Base-by-base conservation (phyloP, 2,329 filamentous ascomycete species). In the Emericellopsis atlantica region DNA sequence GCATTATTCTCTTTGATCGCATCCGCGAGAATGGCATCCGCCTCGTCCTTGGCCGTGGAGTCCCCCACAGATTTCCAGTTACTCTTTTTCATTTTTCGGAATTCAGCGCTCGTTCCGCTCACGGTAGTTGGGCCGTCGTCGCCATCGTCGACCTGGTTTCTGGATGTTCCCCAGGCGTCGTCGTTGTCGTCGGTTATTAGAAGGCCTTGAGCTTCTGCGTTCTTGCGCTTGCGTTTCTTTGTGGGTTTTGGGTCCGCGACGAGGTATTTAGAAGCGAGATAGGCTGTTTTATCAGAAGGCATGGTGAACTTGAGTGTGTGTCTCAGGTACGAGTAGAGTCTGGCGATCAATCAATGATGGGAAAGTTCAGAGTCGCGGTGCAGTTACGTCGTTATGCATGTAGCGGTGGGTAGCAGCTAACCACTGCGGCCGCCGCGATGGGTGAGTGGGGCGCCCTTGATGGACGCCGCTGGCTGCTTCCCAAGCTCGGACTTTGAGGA, bases 181-280 rank as follows among this genome's bases (percentile, higher is more conserved):
- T 79, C 77, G 54, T 76, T 71, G 56, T 83, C 78, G 58, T 82
- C 78, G 44, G 72, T 73, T 44, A 82, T 80, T 39, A 80, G 66
- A 23, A 83, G 70, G 37, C 77, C 75, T 23, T 67, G 62, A 36
- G 52, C 50, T 32, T 61, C 56, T 39, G 58, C 46, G 40, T 70
- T 60, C 57, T 79, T 81, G 52, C 74, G 70, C 62, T 81, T 82
- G 45, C 74, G 70, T 55, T 81, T 81, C 54, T 81, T 81, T 38
- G 64, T 51, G 15, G 73, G 69, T 46, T 74, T 76, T 6, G 67
- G 60, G 45, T 77, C 71, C 33, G 72, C 66, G 42, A 72, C 66
- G 39, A 98, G 79, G 59, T 98, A 98, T 60, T 88, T 92, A 47
- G 86, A 82, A 32, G 90, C 89, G 31, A 98, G 76, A 55, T 96